A percentile compares a stretch with the other conserved stretches of the same genome.
Evolutionary conservation across 768 basidiomycete genomes (phyloP).

Genomic region (Rhodotorula paludigena): DNA sequence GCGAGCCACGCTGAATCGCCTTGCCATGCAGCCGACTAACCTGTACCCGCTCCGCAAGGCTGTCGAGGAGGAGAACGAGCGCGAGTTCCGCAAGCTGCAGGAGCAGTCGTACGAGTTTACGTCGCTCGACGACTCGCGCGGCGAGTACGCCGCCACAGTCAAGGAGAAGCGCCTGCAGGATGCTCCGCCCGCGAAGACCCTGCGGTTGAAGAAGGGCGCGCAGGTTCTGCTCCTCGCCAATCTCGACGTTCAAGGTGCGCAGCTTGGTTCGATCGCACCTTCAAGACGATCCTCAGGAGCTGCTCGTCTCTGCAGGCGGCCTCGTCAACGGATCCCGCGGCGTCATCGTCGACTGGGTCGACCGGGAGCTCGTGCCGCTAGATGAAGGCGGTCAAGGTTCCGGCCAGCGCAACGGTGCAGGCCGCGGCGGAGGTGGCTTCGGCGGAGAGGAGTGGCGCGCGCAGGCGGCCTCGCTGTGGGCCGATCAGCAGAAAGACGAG

Average conservation of each 20-base stretch:
- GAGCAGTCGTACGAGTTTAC: constrained; percentile 44
- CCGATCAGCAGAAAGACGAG: constrained; percentile 22
- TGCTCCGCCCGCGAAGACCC: constrained; percentile 44
- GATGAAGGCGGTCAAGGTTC: not conserved
- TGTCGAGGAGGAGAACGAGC: constrained; percentile 47
- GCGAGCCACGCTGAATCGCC: not conserved
- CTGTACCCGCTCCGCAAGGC: constrained; percentile 44
- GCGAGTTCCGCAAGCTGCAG: constrained; percentile 44
- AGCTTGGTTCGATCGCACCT: not conserved
- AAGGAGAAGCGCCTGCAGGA: constrained; percentile 43
- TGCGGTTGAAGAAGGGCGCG: constrained; percentile 47
- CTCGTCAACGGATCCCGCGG: constrained; percentile 37
- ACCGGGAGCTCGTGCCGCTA: constrained; percentile 6
- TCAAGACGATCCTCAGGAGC: too few species aligned
- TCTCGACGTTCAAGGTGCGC: constrained; percentile 34
- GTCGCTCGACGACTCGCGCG: constrained; percentile 42
- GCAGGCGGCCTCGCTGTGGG: constrained; percentile 22
- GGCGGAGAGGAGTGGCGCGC: constrained; percentile 36
- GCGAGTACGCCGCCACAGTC: constrained; percentile 38
- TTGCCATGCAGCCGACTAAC: constrained; percentile 27
- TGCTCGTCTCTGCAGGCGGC: not conserved
- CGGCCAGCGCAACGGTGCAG: not conserved
- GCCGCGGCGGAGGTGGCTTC: not conserved
- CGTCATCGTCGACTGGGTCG: constrained; percentile 37
- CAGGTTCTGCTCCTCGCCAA: constrained; percentile 52